Base-by-base conservation (phyloP, 352 stramenopile genomes). In the Globisporangium solare region DNA sequence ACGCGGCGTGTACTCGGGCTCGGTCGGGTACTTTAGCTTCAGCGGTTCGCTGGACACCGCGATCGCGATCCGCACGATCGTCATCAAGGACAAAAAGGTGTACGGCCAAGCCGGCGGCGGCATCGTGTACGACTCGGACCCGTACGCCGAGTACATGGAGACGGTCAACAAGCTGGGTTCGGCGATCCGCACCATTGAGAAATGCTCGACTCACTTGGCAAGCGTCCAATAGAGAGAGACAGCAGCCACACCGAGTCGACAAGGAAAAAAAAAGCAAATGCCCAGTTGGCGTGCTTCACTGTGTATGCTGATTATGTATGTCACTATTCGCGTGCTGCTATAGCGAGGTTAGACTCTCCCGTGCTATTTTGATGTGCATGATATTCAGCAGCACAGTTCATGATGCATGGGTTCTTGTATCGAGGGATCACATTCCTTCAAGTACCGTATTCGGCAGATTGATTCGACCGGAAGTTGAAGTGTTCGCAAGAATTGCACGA, bases 61-160 rank as follows among this genome's bases (percentile, higher is more conserved):
- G 47, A 95, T 96, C 58, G 87, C 85, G 2, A 95, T 96, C 61
- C 85, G 87, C 51, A 96, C 87, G 21, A 83, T 95, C 56, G 83
- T 95, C 13, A 72, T 95, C 12, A 91, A 92, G 60, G 64, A 86
- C 54, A 58, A 70, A 54, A 88, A 85, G 54, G 79, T 87, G 20
- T 94, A 96, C 69, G 80, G 73, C 48, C 87, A 96, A 63, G 85
- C 87, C 1, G 87, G 87, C 37, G 87, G 83, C 35, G 87, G 87
- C 59, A 95, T 96, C 56, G 87, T 96, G 22, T 94, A 89, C 70
- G 87, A 96, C 71, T 96, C 87, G 63, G 80, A 94, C 70, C 82
- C 85, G 20, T 66, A 76, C 21, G 81, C 76, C 42, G 87, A 96
- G 75, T 95, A 95, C 73, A 78, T 87, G 54, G 87, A 96, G 70